Base-by-base conservation (phyloP, 2,329 filamentous ascomycete species). In the Metarhizium brunneum region DNA sequence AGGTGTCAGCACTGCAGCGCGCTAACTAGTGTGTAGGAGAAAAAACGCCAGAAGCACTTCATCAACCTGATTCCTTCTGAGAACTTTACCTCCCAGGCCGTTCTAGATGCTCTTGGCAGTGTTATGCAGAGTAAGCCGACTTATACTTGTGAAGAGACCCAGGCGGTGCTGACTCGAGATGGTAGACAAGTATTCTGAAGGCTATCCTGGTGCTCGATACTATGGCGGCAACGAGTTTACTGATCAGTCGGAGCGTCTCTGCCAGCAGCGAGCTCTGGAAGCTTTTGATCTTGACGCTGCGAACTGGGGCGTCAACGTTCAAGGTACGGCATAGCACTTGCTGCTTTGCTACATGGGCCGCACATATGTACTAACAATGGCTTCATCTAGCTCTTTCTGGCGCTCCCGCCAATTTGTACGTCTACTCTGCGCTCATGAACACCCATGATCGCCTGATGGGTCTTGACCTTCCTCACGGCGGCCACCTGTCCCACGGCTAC, bases 201-300 rank as follows among this genome's bases (percentile, higher is more conserved):
- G 94, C 53, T 99, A 99, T 66, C 94, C 92, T 36, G 94, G 94
- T 56, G 92, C 92, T 58, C 82, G 92, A 68, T 97, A 97, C 76
- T 97, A 97, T 69, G 92, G 92, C 54, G 92, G 92, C 61, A 97
- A 97, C 71, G 88, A 96, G 73, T 91, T 92, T 72, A 97, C 97
- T 66, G 92, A 97, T 67, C 83, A 90, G 66, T 84, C 92, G 6
- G 92, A 97, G 76, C 79, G 87, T 50, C 78, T 96, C 50, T 97
- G 92, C 73, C 94, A 97, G 75, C 81, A 90, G 69, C 85, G 92
- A 65, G 94, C 94, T 18, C 78, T 97, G 13, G 84, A 95, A 73
- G 85, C 92, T 0, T 97, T 95, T 71, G 84, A 87, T 35, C 76
- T 97, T 54, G 86, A 91, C 64, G 76, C 87, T 29, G 86, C 89